phyloP scores from a whole-genome alignment of 306 rosid species.

The Corylus heterophylla region DNA sequence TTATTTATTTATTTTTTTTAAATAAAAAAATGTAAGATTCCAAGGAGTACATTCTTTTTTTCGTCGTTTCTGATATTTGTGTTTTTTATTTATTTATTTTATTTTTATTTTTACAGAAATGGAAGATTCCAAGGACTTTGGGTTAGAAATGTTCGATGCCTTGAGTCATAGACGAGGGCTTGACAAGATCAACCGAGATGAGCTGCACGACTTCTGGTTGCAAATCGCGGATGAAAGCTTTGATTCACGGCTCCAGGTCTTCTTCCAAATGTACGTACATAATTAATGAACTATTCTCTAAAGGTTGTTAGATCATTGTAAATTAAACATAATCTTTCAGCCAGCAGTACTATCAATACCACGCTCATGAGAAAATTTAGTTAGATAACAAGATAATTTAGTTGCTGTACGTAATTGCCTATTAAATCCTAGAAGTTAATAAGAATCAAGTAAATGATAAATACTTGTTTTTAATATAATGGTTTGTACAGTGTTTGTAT shows the following conservation, averaged over 20 bases:
- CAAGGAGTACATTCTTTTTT: not conserved
- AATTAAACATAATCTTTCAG: no score
- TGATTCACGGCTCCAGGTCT: slow-evolving; percentile 95
- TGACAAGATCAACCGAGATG: slow-evolving; percentile 72
- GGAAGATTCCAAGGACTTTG: slow-evolving; percentile 93
- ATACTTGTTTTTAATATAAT: slow-evolving; percentile 18
- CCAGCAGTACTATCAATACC: no score
- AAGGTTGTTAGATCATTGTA: no score
- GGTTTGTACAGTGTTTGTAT: no score
- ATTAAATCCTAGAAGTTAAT: no score
- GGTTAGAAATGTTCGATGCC: slow-evolving; percentile 81
- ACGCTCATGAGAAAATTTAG: no score
- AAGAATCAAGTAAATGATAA: no score
- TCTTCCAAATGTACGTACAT: slow-evolving; percentile 82
- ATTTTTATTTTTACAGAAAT: slow-evolving; percentile 48
- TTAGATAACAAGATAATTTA: no score
- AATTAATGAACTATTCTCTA: slow-evolving; percentile 1
- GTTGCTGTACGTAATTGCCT: no score
- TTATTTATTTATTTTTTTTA: no score
- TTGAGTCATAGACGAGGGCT: slow-evolving; percentile 74
- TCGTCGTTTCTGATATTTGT: not conserved
- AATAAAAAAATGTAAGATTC: no score
- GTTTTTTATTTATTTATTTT: not conserved
- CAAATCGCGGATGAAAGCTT: slow-evolving; percentile 94
- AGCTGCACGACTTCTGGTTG: slow-evolving; percentile 82